Percentiles rank a stretch among this genome's conserved stretches.
Evolutionary conservation across 139 green algal species (phyloP).

Genomic region (Auxenochlorella protothecoides): DNA sequence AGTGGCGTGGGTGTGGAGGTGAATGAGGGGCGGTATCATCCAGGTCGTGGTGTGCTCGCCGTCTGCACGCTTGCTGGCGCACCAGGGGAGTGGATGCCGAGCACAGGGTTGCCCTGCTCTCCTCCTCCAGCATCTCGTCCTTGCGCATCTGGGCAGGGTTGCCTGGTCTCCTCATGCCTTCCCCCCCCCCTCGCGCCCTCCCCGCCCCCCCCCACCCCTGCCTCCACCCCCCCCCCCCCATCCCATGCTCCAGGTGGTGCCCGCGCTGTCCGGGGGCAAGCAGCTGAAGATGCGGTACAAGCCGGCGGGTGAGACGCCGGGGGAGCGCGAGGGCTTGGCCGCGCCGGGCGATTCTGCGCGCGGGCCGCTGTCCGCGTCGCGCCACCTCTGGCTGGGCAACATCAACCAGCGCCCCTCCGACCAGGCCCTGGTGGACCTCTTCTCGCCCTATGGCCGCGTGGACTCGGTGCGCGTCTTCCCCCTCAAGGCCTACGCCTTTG

Average conservation of each 20-base stretch:
- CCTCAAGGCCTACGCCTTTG: slow-evolving; percentile 69
- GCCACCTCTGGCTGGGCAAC: slow-evolving; percentile 78
- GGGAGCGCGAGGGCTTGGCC: not conserved
- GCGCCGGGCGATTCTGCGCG: not conserved
- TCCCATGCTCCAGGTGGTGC: slow-evolving; percentile 12
- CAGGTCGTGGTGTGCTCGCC: not conserved
- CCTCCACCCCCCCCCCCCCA: not conserved
- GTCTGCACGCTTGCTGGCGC: not conserved
- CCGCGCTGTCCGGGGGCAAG: slow-evolving; percentile 28
- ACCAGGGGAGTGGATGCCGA: not conserved
- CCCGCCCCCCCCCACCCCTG: not conserved
- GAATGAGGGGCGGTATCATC: too few relatives aligned
- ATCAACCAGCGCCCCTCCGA: slow-evolving; percentile 47
- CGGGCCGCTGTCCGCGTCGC: slow-evolving; percentile 13
- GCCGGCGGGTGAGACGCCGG: slow-evolving; percentile 19
- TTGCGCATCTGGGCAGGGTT: too few relatives aligned
- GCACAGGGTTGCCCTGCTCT: too few relatives aligned
- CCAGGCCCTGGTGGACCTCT: slow-evolving; percentile 48
- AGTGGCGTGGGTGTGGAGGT: too few relatives aligned
- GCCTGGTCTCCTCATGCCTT: too few relatives aligned
- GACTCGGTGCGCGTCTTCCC: slow-evolving; percentile 62
- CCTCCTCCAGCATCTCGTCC: too few relatives aligned
- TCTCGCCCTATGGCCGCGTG: slow-evolving; percentile 51
- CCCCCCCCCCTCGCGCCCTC: too few relatives aligned
- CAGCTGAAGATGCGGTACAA: slow-evolving; percentile 56